A percentile compares a stretch with the other conserved stretches of the same genome.
These are phyloP conservation scores for Xylona heveae DNA, from an alignment of 495 filamentous ascomycete genomes.

Conservation along the genomic window DNA sequence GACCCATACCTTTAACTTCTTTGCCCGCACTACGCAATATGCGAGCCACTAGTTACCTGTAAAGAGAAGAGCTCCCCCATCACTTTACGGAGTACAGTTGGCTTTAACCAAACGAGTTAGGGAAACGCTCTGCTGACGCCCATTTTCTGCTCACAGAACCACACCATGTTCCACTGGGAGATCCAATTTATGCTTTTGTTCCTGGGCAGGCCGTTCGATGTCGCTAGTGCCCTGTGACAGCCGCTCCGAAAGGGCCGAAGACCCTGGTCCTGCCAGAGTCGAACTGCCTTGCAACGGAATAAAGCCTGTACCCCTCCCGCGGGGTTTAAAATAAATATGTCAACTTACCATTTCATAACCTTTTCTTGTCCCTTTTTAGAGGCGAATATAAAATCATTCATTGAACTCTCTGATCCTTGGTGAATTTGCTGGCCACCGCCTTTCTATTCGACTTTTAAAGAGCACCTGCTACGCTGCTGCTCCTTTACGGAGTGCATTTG, in stretches of 20 bases:
- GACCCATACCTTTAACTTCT: no score
- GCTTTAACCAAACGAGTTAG: no score
- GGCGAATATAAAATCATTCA: no score
- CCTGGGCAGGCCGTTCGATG: constrained; percentile 57
- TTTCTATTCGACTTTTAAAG: not conserved
- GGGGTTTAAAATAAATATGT: constrained; percentile 17
- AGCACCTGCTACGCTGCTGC: constrained; percentile 1
- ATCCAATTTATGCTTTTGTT: constrained; percentile 67
- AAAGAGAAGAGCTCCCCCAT: no score
- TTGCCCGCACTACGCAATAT: no score
- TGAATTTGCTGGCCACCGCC: not conserved
- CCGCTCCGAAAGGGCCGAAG: no score
- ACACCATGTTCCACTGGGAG: constrained; percentile 76
- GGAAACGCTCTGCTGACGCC: no score
- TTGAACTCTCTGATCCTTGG: not conserved
- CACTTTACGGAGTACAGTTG: no score
- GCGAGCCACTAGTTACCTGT: no score
- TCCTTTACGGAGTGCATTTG: not conserved
- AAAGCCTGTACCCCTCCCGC: constrained; percentile 64
- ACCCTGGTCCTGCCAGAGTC: no score
- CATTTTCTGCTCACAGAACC: no score
- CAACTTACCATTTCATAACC: constrained; percentile 7
- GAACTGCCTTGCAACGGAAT: no score
- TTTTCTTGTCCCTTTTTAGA: not conserved
- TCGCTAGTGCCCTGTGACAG: constrained; percentile 59